Evolutionary conservation across 1,284 basidiomycete genomes (phyloP).

Genomic region (Meira miltonrushii): DNA sequence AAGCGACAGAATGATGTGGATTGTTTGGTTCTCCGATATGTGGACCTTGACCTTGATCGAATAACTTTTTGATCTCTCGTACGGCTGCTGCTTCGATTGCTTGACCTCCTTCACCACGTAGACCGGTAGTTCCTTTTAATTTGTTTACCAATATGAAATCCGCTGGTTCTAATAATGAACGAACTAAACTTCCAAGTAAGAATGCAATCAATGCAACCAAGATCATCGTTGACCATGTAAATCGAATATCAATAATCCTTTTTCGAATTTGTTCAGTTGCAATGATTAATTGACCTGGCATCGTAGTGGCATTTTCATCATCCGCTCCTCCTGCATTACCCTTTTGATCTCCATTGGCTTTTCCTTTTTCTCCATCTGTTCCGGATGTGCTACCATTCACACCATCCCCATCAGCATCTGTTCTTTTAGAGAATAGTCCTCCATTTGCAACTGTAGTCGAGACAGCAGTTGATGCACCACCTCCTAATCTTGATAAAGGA

Average conservation of each 20-base stretch:
- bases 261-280: constrained; percentile 9
- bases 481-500: constrained; percentile 29
- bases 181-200: constrained; percentile 78
- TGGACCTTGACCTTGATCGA: neutral
- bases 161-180: constrained; percentile 78
- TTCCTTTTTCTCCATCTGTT: constrained; percentile 8
- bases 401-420: neutral
- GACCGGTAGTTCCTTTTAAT: neutral
- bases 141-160: constrained; percentile 66
- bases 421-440: constrained; percentile 6
- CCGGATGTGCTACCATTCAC: neutral
- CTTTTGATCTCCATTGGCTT: neutral
- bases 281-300: constrained; percentile 7
- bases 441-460: constrained; percentile 34
- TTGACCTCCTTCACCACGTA: neutral
- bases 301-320: neutral
- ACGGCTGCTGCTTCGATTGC: constrained; percentile 1
- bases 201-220: constrained; percentile 80
- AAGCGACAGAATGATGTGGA: constrained; percentile 9
- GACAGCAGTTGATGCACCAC: constrained; percentile 30
- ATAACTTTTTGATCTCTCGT: neutral
- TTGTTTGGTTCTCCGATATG: neutral
- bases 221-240: constrained; percentile 54
- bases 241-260: constrained; percentile 18
- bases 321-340: neutral